Conservation (phyloP, 305 asterid species). For the Coffea humblotiana region DNA sequence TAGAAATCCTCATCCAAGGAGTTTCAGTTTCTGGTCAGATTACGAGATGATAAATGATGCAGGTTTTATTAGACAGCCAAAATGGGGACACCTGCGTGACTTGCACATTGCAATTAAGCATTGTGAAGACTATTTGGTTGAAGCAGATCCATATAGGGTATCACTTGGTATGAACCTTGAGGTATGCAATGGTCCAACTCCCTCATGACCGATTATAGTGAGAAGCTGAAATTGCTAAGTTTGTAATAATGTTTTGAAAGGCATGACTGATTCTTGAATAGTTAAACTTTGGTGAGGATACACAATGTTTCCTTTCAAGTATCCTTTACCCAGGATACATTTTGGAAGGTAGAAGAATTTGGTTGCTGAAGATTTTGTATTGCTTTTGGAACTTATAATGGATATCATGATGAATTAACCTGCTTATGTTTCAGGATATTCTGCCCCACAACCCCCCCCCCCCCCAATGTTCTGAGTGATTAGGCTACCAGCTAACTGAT, state of each 20-base stretch:
- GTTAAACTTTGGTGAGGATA: background rate
- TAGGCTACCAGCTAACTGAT: background rate
- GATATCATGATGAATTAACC: background rate
- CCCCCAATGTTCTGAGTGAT: background rate
- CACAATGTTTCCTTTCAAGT: background rate
- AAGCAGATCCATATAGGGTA: conserved; percentile 51
- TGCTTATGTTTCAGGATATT: background rate
- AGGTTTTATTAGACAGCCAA: conserved; percentile 73
- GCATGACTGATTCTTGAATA: too few species aligned
- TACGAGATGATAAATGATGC: conserved; percentile 23
- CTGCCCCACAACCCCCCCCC: too few species aligned
- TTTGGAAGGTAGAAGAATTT: background rate
- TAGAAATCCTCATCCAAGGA: background rate
- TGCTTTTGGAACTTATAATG: background rate
- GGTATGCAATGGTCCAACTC: conserved; percentile 33
- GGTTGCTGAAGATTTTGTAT: background rate
- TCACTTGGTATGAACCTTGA: conserved; percentile 72
- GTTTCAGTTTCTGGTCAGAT: conserved; percentile 12
- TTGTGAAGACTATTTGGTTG: conserved; percentile 73
- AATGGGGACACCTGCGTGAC: conserved; percentile 84
- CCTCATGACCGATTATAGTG: background rate
- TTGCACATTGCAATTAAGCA: conserved; percentile 65
- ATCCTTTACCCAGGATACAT: background rate
- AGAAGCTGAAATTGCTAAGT: background rate
- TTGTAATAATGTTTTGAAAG: background rate